Evolutionary conservation across 306 rosid species (phyloP), one percentile per base, ranked within the genome.

Genomic region (Prunus persica): DNA sequence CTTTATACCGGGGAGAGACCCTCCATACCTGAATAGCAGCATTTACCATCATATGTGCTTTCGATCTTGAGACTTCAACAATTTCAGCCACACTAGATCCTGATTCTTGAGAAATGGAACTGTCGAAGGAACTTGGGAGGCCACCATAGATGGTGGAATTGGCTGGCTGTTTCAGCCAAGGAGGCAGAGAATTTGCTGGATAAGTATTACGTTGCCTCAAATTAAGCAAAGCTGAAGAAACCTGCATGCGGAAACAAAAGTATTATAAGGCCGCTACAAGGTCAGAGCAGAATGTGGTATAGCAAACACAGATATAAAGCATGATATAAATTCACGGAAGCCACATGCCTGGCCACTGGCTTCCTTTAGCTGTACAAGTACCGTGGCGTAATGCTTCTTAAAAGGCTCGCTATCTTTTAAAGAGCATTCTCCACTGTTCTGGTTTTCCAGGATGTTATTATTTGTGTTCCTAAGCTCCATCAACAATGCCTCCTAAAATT

Each of bases 301-400:
- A 61, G 15, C 34, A 22, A 66, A 75, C 57, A 9, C 63, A 76
- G 49, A 75, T 18, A 6, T n/a, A 45, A 72, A 66, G 50, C 69
- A 50, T 41, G 41, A 66, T 71, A 76, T 72, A 83, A 30, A 87
- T 79, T 74, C 76, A 88, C 9, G 92, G 97, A 93, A 91, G 98
- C 93, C 95, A 87, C 97, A 89, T 88, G 97, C 97, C 97, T 92
- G 89, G 84, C 83, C 93, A 90, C 93, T 88, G 96, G 96, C 97
- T 92, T 92, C 96, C 91, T 90, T 88, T 84, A 92, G 96, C 96
- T 88, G 92, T 90, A 92, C 88, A 84, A 90, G 97, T 90, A 92
- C 92, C 87, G 76, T 90, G 77, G 93, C 90, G n/a, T 87, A 90
- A 88, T 92, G 91, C 91, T 84, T 90, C 87, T 81, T 87, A 85